phyloP scores from a whole-genome alignment of 306 rosid species.

The Boehmeria nivea region DNA sequence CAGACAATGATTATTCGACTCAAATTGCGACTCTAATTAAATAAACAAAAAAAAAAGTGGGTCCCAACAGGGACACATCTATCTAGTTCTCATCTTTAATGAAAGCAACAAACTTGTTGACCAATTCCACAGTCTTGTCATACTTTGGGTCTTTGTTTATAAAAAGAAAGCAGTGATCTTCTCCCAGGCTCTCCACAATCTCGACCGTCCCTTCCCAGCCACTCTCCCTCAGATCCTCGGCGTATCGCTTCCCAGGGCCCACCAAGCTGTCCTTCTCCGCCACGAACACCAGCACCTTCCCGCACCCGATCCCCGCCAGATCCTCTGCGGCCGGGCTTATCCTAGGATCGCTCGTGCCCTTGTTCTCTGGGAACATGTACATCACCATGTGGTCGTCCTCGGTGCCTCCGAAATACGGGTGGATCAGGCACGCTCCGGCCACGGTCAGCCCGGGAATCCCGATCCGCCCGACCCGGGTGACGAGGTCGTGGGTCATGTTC shows the following conservation, averaged over 20 bases:
- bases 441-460: constrained; percentile 23
- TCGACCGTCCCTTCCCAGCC: constrained; percentile 46
- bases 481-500: constrained; percentile 22
- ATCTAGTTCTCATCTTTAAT: constrained; percentile 16
- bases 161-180: constrained; percentile 37
- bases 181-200: constrained; percentile 32
- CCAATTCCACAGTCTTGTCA: constrained; percentile 23
- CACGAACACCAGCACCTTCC: constrained; percentile 31
- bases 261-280: constrained; percentile 49
- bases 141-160: background rate
- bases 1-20: no score
- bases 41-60: no score
- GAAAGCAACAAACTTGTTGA: constrained; percentile 30
- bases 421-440: constrained; percentile 28
- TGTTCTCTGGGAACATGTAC: constrained; percentile 35
- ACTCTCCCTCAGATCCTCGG: constrained; percentile 36
- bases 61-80: no score
- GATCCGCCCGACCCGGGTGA: constrained; percentile 10
- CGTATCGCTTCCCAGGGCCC: constrained; percentile 23
- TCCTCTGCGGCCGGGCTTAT: constrained; percentile 42
- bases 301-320: constrained; percentile 33
- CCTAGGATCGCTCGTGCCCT: constrained; percentile 34
- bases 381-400: constrained; percentile 38
- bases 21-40: no score
- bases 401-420: constrained; percentile 41